A percentile compares a stretch with the other conserved stretches of the same genome.
Evolutionary conservation across 345 rosid genomes (phyloP).

Genomic region (Psidium friedrichsthalianum): DNA sequence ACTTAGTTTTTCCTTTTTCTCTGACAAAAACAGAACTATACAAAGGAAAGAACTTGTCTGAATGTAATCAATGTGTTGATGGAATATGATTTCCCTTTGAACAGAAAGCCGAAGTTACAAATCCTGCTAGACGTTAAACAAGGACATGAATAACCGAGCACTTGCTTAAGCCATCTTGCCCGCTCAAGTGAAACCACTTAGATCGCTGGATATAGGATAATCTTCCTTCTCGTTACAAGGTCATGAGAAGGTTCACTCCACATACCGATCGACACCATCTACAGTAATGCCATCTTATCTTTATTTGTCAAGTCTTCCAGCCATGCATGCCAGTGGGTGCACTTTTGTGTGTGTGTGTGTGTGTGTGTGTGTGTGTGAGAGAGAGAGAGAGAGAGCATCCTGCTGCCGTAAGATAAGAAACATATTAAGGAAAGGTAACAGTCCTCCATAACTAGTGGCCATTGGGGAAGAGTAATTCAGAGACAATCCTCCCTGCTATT

Average conservation of each 20-base stretch:
- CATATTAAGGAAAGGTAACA: background rate
- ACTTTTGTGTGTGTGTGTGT: background rate
- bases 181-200: background rate
- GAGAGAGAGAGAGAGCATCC: background rate
- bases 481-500: background rate
- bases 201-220: background rate
- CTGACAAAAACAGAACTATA: background rate
- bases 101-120: background rate
- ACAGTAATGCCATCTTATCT: background rate
- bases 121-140: background rate
- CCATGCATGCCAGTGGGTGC: background rate
- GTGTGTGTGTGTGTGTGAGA: rapidly evolving
- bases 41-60: background rate
- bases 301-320: background rate
- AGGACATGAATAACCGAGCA: background rate
- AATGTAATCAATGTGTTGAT: background rate
- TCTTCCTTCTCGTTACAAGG: background rate
- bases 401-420: background rate
- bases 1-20: background rate
- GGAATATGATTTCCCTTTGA: background rate
- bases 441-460: background rate
- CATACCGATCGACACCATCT: background rate
- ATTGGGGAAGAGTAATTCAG: background rate
- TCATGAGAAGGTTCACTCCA: background rate
- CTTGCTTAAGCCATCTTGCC: background rate